A percentile compares a stretch with the other conserved stretches of the same genome.
Conservation (phyloP, 2,329 filamentous ascomycete species). For the Arthrobotrys sinensis region DNA sequence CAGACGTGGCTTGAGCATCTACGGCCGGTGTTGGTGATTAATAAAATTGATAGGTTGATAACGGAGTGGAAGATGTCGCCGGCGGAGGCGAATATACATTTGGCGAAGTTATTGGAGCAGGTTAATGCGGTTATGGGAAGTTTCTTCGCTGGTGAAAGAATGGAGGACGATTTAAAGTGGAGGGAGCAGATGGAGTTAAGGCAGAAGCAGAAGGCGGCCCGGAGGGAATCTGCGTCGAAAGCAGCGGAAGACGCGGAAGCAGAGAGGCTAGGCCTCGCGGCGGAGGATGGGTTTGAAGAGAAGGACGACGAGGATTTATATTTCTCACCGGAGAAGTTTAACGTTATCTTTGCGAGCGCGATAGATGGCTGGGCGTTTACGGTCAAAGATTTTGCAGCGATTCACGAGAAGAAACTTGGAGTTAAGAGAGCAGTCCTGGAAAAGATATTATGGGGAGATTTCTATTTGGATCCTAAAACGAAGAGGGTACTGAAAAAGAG, state of each 20-base stretch:
- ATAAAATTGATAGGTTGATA: constrained; percentile 96
- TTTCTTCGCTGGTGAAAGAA: constrained; percentile 97
- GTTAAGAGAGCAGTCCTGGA: constrained; percentile 91
- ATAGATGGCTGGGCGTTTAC: constrained; percentile 99
- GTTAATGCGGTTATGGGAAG: constrained; percentile 97
- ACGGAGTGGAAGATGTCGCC: constrained; percentile 96
- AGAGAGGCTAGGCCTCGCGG: constrained; percentile 69
- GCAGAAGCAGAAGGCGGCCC: constrained; percentile 73
- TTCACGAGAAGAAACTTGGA: constrained; percentile 97
- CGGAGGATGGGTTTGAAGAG: constrained; percentile 81
- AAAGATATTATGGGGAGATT: constrained; percentile 96
- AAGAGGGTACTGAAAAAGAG: constrained; percentile 92
- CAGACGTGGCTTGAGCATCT: constrained; percentile 97
- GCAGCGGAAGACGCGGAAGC: constrained; percentile 72
- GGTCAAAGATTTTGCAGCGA: constrained; percentile 88
- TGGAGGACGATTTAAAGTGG: constrained; percentile 99
- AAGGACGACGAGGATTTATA: constrained; percentile 97
- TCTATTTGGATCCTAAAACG: constrained; percentile 95
- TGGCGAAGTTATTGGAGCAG: constrained; percentile 91
- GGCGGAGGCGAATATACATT: constrained; percentile 86
- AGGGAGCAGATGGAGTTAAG: constrained; percentile 91
- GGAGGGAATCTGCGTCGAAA: constrained; percentile 62
- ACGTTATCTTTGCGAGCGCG: constrained; percentile 98
- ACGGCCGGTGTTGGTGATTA: constrained; percentile 94
- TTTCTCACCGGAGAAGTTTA: constrained; percentile 97